These are phyloP conservation scores for Lodderomyces theae DNA, from an alignment of 1,139 yeast genomes.

Conservation along the genomic window DNA sequence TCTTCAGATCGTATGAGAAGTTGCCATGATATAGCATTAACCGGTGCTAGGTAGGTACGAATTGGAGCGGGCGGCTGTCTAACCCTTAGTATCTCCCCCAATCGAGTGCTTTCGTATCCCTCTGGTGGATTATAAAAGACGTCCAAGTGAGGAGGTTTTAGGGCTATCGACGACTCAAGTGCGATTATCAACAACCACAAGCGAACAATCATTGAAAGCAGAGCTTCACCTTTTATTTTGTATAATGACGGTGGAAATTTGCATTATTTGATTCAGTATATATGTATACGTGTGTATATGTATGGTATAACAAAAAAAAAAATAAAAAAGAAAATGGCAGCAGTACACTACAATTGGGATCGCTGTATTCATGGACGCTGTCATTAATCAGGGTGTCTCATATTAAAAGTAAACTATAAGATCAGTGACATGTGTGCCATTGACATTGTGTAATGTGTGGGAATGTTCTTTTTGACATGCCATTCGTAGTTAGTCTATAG, in stretches of 20 bases:
- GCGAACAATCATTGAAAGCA: neutral
- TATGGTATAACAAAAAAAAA: constrained; percentile 1
- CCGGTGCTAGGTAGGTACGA: constrained; percentile 16
- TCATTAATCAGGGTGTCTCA: no score
- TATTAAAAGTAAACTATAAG: neutral
- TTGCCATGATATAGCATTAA: constrained; percentile 27
- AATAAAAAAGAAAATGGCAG: no score
- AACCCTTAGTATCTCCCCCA: constrained; percentile 22
- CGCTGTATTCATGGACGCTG: no score
- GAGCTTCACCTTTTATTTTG: no score
- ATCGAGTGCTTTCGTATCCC: constrained; percentile 17
- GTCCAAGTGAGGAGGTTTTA: constrained; percentile 15
- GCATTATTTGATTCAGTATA: neutral
- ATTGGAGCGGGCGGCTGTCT: constrained; percentile 17
- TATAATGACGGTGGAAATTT: no score
- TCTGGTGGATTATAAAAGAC: constrained; percentile 22
- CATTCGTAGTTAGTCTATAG: neutral
- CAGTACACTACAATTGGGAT: no score
- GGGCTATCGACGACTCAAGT: neutral
- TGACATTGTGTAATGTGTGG: neutral
- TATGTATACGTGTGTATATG: neutral
- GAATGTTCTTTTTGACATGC: neutral
- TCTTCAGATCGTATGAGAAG: constrained; percentile 34
- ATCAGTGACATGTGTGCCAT: neutral
- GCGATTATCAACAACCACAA: neutral